Base-by-base conservation (phyloP, 2,329 filamentous ascomycete species). In the Beauveria pseudobassiana region DNA sequence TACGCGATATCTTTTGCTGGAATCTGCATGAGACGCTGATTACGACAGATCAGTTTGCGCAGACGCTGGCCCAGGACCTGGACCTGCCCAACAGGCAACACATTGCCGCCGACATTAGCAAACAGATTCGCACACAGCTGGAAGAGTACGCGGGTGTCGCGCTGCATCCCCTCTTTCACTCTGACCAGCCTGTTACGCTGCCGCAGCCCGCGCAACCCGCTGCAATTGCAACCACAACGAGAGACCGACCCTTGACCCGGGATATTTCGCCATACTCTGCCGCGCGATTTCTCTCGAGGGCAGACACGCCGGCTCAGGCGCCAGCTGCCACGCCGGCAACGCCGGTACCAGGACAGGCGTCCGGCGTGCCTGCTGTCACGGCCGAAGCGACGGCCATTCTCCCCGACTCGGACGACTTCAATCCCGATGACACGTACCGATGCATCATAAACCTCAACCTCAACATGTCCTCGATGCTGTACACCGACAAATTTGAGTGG, bases 401-500 rank as follows among this genome's bases (percentile, higher is more conserved):
- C 22, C 71, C 74, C 7, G 87, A 87, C 45, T 85, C 87, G 40
- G 89, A 90, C 66, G 85, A 92, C 46, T 84, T 88, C 69, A 96
- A 96, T 71, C 92, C 91, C 4, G 93, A 97, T 71, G 93, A 98
- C 73, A 93, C 91, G 3, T 97, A 98, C 75, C 87, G 95, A 54
- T 98, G 95, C 72, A 89, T 98, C 68, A 87, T 99, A 67, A 90
- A 86, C 50, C 80, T 99, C 50, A 96, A 90, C 71, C 90, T 99
- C 69, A 97, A 96, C 70, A 82, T 98, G 24, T 87, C 92, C 59
- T 96, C 96, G 61, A 87, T 90, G 68, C 83, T 98, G 14, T 98
- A 97, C 74, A 96, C 91, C 3, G 95, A 99, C 80, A 96, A 93
- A 71, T 98, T 99, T 66, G 93, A 98, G 73, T 98, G 93, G 93